Evolutionary conservation across 2,329 filamentous ascomycete genomes (phyloP).

Genomic region (Paraphaeosphaeria sporulosa): DNA sequence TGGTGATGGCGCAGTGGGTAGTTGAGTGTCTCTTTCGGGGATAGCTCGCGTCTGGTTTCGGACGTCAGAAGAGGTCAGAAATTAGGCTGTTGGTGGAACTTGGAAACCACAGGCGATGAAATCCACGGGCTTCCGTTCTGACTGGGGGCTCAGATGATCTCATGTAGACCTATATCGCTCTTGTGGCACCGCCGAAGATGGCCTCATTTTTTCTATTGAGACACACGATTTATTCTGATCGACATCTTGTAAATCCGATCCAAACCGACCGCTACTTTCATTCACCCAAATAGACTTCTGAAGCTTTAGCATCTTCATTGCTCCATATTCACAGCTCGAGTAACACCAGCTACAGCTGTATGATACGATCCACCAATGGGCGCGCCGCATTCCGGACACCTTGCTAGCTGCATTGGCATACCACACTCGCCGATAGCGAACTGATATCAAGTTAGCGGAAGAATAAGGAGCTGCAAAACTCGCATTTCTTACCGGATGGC

Average conservation of each 20-base stretch:
- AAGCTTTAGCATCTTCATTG: background rate
- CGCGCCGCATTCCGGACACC: conserved; percentile 69
- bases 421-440: conserved; percentile 72
- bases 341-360: conserved; percentile 59
- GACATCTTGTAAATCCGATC: too few species aligned
- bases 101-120: too few species aligned
- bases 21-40: too few species aligned
- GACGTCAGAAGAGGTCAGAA: conserved; percentile 10
- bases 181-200: too few species aligned
- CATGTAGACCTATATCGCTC: too few species aligned
- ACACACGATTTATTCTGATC: too few species aligned
- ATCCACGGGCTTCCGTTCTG: too few species aligned
- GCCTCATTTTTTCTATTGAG: too few species aligned
- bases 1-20: background rate
- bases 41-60: background rate
- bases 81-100: background rate
- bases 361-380: conserved; percentile 65
- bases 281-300: background rate
- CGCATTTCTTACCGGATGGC: conserved; percentile 55
- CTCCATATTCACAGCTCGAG: conserved; percentile 61
- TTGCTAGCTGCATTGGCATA: conserved; percentile 67
- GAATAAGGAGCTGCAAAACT: background rate
- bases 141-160: too few species aligned
- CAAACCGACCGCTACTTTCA: too few species aligned
- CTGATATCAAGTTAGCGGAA: conserved; percentile 6